Base-by-base conservation (phyloP, 371 early-diverging fungal species). In the Rhizoclosmatium hyalinum region DNA sequence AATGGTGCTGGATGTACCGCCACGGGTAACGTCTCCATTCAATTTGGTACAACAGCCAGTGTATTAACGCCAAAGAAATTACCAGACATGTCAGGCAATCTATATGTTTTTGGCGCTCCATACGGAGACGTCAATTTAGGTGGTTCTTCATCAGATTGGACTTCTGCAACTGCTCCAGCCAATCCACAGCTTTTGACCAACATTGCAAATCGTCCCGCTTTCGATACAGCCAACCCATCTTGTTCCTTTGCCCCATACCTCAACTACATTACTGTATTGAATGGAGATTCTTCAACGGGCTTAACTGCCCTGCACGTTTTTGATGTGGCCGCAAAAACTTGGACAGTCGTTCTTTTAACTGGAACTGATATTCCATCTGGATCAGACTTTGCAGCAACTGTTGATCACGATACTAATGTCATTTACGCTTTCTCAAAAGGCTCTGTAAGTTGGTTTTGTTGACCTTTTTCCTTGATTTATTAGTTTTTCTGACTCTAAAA, bases 381-480 rank as follows among this genome's bases (percentile, higher is more conserved):
- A 14, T 12, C 5, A 3, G 41, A 24, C 19, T 8, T 55, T 3
- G 56, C 14, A 2, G 73, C 73, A 2, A 65, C 65, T 14, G 10
- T 73, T 2, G 73, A 73, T 65, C 65, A 73, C 32, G 73, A 73
- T n/a, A 73, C 73, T 0, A 63, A 65, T 43, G 73, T 73, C 44
- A 53, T 73, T 65, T 73, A 73, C 39, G 73, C 73, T 1, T 73
- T 41, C 14, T 62, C 72, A 47, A 63, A 62, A 12, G 72, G 72
- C 19, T n/a, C 5, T 45, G 62, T 58, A 41, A 41, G 41, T 64
- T 21, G 8, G 0, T 58, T 10, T 32, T 32, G 32, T 32, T 32
- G 32, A 24, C 24, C 24, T 24, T 24, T 24, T 24, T 24, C 24
- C 24, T 24, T 24, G 43, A 41, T 64, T 43, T 60, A 21, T 24